Percentiles rank a stretch among this genome's conserved stretches.
phyloP scores from a whole-genome alignment of 441 rosid species.

The Croton laevigatus region DNA sequence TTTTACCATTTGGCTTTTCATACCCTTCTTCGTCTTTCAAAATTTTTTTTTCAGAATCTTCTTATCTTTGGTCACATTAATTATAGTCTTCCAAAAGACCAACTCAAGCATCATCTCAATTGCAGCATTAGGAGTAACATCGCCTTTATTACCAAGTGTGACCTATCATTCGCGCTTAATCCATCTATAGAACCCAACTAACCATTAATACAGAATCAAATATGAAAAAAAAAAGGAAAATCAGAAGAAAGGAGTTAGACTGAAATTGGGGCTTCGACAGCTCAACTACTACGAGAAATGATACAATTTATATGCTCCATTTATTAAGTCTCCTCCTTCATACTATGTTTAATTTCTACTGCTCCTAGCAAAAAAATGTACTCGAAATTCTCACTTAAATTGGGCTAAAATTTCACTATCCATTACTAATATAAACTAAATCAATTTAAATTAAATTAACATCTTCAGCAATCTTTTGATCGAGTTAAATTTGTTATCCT shows the following conservation, averaged over 20 bases:
- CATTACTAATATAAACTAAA: no score
- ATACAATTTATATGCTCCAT: no score
- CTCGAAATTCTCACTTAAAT: no score
- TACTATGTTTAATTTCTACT: no score
- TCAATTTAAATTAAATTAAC: no score
- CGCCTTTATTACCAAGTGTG: conserved; percentile 45
- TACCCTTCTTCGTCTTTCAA: conserved; percentile 77
- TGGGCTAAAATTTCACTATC: no score
- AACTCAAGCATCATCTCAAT: conserved; percentile 56
- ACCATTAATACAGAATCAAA: background rate
- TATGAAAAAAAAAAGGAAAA: background rate
- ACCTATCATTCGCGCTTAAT: conserved; percentile 76
- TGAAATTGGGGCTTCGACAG: conserved; percentile 82
- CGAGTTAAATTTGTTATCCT: no score
- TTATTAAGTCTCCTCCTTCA: no score
- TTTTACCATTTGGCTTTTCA: conserved; percentile 67
- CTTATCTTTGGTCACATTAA: conserved; percentile 70
- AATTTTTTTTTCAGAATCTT: conserved; percentile 70
- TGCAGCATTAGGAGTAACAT: conserved; percentile 64
- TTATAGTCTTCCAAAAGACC: conserved; percentile 68
- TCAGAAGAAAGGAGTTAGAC: background rate
- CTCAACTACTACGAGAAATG: no score
- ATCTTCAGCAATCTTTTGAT: no score
- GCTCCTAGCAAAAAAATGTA: no score
- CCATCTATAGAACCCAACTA: conserved; percentile 44